Evolutionary conservation across 495 filamentous ascomycete species (phyloP).

Genomic region (Penicillium silybi): DNA sequence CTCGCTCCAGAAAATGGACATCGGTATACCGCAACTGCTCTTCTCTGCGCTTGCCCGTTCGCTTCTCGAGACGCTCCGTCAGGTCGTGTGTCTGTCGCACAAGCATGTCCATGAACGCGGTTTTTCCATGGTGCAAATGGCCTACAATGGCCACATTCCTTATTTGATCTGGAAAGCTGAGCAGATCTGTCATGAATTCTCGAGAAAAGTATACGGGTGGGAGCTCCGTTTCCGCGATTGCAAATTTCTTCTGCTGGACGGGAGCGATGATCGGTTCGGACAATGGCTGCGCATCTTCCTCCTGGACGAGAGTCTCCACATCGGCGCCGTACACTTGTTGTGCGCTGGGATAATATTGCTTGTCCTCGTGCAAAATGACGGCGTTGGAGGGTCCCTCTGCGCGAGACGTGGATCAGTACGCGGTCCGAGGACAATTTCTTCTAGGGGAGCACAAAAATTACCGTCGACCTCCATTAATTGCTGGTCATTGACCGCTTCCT

Average conservation of each 20-base stretch:
- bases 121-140: slow-evolving; percentile 96
- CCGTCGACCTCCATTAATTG: slow-evolving; percentile 94
- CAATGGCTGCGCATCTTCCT: slow-evolving; percentile 93
- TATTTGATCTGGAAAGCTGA: slow-evolving; percentile 92
- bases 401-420: slow-evolving; percentile 18
- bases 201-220: slow-evolving; percentile 83
- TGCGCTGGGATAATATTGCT: slow-evolving; percentile 97
- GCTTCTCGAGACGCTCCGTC: slow-evolving; percentile 68
- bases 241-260: slow-evolving; percentile 91
- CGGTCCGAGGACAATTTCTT: neutral
- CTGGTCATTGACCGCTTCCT: slow-evolving; percentile 56
- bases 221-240: slow-evolving; percentile 83
- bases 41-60: slow-evolving; percentile 74
- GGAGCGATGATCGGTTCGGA: slow-evolving; percentile 92
- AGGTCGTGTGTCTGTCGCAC: slow-evolving; percentile 93
- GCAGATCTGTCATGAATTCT: slow-evolving; percentile 90
- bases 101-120: slow-evolving; percentile 97
- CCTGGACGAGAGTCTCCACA: slow-evolving; percentile 93
- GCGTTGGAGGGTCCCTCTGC: slow-evolving; percentile 94
- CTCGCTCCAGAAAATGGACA: slow-evolving; percentile 79
- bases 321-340: slow-evolving; percentile 90
- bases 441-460: slow-evolving; percentile 28
- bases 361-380: slow-evolving; percentile 95
- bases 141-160: slow-evolving; percentile 89
- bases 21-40: slow-evolving; percentile 95